Conservation (phyloP, 2,329 filamentous ascomycete genomes). For the Neospermospora avenae region DNA sequence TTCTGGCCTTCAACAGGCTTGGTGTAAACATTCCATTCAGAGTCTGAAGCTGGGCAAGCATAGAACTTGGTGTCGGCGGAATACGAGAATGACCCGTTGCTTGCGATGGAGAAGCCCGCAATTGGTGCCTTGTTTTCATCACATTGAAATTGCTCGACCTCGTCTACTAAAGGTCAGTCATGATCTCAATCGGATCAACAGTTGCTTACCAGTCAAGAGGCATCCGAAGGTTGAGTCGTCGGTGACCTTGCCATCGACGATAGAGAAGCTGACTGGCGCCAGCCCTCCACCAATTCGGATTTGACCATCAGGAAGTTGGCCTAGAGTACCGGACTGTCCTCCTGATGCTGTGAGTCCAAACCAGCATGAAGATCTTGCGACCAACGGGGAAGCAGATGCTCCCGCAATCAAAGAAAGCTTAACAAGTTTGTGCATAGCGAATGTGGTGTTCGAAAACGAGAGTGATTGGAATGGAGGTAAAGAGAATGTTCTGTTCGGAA, state of each 20-base stretch:
- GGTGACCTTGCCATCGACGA: conserved; percentile 51
- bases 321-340: conserved; percentile 49
- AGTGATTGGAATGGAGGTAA: conserved; percentile 1
- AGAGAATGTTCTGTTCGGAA: not conserved
- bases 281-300: conserved; percentile 52
- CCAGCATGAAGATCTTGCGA: conserved; percentile 43
- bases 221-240: conserved; percentile 58
- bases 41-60: conserved; percentile 54
- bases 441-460: conserved; percentile 8
- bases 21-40: conserved; percentile 54
- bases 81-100: conserved; percentile 50
- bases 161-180: conserved; percentile 7
- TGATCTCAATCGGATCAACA: not conserved
- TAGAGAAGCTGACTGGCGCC: conserved; percentile 48
- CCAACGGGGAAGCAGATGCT: conserved; percentile 40
- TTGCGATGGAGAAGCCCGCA: conserved; percentile 53
- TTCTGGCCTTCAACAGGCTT: conserved; percentile 39
- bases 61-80: conserved; percentile 50
- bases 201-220: conserved; percentile 55
- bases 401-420: conserved; percentile 11
- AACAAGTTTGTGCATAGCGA: conserved; percentile 16
- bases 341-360: conserved; percentile 52
- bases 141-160: conserved; percentile 35
- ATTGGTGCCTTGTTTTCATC: conserved; percentile 50
- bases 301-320: conserved; percentile 61